These are phyloP conservation scores for Fusarium ramigenum DNA, from an alignment of 2,329 filamentous ascomycete genomes.

Conservation along the genomic window DNA sequence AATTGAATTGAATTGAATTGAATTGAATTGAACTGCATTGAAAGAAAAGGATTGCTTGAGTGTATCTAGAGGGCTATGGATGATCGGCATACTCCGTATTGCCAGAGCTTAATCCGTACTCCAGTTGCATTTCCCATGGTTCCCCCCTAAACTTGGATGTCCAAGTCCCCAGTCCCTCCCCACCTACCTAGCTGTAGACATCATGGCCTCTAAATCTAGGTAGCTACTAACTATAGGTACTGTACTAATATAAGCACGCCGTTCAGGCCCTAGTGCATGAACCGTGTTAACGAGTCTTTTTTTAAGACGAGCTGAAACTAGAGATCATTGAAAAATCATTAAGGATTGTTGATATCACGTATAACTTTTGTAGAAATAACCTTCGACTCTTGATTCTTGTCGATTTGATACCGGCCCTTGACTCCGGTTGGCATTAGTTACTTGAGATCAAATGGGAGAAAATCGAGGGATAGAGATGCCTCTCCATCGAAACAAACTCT, in stretches of 20 bases:
- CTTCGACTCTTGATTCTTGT: neutral
- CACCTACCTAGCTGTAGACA: neutral
- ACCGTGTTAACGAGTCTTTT: neutral
- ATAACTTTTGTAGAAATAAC: neutral
- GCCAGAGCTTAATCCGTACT: neutral
- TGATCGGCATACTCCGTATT: neutral
- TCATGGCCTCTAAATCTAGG: neutral
- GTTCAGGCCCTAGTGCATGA: neutral
- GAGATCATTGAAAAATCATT: neutral
- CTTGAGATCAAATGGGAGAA: neutral
- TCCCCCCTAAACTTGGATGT: neutral
- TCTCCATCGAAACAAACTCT: neutral
- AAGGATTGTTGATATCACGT: neutral
- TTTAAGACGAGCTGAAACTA: neutral
- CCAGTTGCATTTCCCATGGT: neutral
- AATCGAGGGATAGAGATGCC: neutral
- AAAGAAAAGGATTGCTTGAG: neutral
- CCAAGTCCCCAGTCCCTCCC: neutral
- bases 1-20: too few relatives aligned
- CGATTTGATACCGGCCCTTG: constrained; percentile 1
- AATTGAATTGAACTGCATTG: neutral
- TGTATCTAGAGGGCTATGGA: neutral
- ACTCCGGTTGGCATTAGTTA: neutral
- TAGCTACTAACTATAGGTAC: neutral
- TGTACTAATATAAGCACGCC: neutral